These are phyloP conservation scores for Taphrina flavorubra DNA, from an alignment of 1,139 yeast species.

Conservation along the genomic window DNA sequence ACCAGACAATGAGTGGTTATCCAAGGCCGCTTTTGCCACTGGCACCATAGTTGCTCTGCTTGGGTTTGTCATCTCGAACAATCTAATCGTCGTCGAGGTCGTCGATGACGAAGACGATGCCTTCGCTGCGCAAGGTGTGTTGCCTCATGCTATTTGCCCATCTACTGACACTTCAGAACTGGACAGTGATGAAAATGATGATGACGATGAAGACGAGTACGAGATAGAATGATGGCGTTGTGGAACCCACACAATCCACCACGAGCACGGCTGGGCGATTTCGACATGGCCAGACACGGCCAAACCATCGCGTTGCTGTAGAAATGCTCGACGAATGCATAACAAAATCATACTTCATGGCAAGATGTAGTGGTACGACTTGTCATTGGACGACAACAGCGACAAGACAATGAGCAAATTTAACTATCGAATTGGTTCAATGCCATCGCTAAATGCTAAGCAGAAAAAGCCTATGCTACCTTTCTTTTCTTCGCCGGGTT, in stretches of 20 bases:
- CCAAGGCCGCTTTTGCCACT: constrained; percentile 16
- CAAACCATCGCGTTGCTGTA: too few relatives aligned
- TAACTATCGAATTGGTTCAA: background rate
- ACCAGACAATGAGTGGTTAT: constrained; percentile 16
- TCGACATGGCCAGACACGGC: background rate
- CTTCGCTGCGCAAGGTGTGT: background rate
- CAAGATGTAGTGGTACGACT: too few relatives aligned
- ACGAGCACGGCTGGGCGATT: background rate
- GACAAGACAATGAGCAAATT: too few relatives aligned
- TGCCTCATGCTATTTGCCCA: background rate
- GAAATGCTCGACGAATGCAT: too few relatives aligned
- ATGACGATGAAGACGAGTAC: constrained; percentile 3
- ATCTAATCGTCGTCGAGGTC: constrained; percentile 19
- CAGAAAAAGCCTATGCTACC: constrained; percentile 12
- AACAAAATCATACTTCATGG: too few relatives aligned
- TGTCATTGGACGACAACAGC: too few relatives aligned
- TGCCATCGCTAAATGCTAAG: constrained; percentile 15
- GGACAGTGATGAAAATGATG: constrained; percentile 14
- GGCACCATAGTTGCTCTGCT: constrained; percentile 14
- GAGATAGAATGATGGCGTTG: constrained; percentile 7
- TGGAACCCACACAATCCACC: too few relatives aligned
- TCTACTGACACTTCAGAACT: background rate
- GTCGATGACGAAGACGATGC: constrained; percentile 26
- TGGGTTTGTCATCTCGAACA: constrained; percentile 20
- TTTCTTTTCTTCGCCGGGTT: constrained; percentile 21